phyloP scores from a whole-genome alignment of 2,329 filamentous ascomycete genomes.

The Penicillium griseofulvum region DNA sequence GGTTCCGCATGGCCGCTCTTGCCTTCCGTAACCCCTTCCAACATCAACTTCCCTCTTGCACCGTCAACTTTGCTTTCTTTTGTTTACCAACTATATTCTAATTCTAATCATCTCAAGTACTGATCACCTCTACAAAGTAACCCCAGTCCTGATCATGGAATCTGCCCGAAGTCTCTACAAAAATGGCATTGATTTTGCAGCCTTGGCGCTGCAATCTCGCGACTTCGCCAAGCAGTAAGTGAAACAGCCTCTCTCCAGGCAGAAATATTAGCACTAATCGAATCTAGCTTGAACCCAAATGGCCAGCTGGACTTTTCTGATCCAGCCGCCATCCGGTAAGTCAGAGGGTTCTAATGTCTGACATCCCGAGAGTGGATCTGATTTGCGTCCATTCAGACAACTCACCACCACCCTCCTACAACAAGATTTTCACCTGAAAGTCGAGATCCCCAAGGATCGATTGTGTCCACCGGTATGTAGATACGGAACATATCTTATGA shows the following conservation, averaged over 20 bases:
- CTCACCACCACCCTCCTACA: conserved; percentile 77
- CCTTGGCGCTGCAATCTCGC: conserved; percentile 57
- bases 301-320: conserved; percentile 76
- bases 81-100: neutral
- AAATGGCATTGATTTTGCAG: conserved; percentile 60
- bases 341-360: neutral
- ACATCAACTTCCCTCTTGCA: neutral
- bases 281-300: conserved; percentile 50
- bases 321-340: conserved; percentile 69
- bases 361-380: conserved; percentile 5
- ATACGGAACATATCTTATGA: neutral
- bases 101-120: neutral
- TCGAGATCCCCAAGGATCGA: conserved; percentile 72
- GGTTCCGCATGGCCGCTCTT: neutral
- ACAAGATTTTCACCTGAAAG: conserved; percentile 67
- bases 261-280: conserved; percentile 7
- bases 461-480: conserved; percentile 75
- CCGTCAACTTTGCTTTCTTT: neutral
- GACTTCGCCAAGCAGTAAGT: conserved; percentile 60
- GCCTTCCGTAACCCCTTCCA: neutral
- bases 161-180: conserved; percentile 51
- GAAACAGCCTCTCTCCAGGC: neutral
- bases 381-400: conserved; percentile 40
- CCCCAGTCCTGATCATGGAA: conserved; percentile 26
- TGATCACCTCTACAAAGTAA: neutral